Evolutionary conservation across 2,329 filamentous ascomycete species (phyloP).

Genomic region (Diplodia mutila): DNA sequence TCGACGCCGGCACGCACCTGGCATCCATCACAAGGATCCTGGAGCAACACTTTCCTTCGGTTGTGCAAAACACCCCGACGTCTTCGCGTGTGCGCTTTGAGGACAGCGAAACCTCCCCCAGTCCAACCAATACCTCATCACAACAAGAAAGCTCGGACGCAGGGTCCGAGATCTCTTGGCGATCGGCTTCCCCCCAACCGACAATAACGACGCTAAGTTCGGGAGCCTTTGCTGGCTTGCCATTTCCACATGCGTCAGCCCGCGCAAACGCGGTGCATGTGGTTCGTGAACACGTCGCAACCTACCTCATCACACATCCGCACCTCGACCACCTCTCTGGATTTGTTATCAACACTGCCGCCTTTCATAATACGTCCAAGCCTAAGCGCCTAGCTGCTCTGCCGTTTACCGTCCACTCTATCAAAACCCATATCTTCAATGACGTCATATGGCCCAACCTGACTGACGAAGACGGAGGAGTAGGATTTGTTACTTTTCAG

Average conservation of each 20-base stretch:
- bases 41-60: slow-evolving; percentile 57
- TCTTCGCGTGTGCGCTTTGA: slow-evolving; percentile 17
- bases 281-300: slow-evolving; percentile 77
- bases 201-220: slow-evolving; percentile 61
- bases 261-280: slow-evolving; percentile 81
- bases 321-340: slow-evolving; percentile 93
- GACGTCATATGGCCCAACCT: slow-evolving; percentile 98
- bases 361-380: slow-evolving; percentile 72
- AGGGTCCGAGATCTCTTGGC: slow-evolving; percentile 18
- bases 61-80: slow-evolving; percentile 32
- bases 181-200: slow-evolving; percentile 15
- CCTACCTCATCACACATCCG: slow-evolving; percentile 94
- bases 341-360: slow-evolving; percentile 91
- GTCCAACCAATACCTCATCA: slow-evolving; percentile 21
- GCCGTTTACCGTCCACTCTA: slow-evolving; percentile 84
- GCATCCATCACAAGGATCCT: slow-evolving; percentile 82
- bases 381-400: slow-evolving; percentile 87
- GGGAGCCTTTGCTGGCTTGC: slow-evolving; percentile 81
- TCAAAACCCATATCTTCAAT: slow-evolving; percentile 96
- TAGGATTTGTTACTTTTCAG: slow-evolving; percentile 88
- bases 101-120: slow-evolving; percentile 17
- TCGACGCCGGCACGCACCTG: slow-evolving; percentile 91
- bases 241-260: slow-evolving; percentile 67
- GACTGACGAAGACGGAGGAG: slow-evolving; percentile 93
- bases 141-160: slow-evolving; percentile 12